Base-by-base conservation (phyloP, 129 eudicot species). In the Rutidosis leptorrhynchoides region DNA sequence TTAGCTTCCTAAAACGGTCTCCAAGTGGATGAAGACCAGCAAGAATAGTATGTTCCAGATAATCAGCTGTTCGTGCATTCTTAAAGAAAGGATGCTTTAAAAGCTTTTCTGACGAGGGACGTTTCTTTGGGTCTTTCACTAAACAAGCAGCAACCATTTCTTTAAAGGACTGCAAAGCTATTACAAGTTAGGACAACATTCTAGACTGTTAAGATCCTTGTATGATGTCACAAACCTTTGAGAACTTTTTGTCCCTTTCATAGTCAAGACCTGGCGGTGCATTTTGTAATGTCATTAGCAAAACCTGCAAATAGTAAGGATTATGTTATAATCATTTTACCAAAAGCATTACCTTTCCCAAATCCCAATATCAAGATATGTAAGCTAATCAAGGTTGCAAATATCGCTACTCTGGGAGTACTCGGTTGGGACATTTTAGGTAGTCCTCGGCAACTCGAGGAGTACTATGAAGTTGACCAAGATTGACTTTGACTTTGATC, bases 241-340 rank as follows among this genome's bases (percentile, higher is more conserved):
- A 93, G 68, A 93, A 93, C 69, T 83, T 84, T 81, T 84, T 93
- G 58, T 93, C 98, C 62, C 98, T 78, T 77, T 93, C 98, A 75
- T 93, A 93, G 75, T 93, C 96, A 30, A 93, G 91, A 69, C 96
- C 96, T 1, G 98, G 98, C 25, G 98, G 98, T 62, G 98, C 98
- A 75, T 93, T 93, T 74, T 93, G 98, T 43, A 88, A 77, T 48
- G 96, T 93, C 98, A 93, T 93, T 54, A 93, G 82, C 54, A 93
- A 78, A 84, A 93, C 98, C 98, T 93, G 73, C 55, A 68, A 57
- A 65, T 25, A 28, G 60, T 21, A 28, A 66, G 58, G 57, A 59
- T 21, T 27, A 74, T 21, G 57, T 53, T 29, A 71, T 15, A 46
- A 51, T 59, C 46, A 1, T 3, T 33, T 55, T 54, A 57, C 21